Conservation (phyloP, 106 monocot species). For the Platanthera zijinensis region DNA sequence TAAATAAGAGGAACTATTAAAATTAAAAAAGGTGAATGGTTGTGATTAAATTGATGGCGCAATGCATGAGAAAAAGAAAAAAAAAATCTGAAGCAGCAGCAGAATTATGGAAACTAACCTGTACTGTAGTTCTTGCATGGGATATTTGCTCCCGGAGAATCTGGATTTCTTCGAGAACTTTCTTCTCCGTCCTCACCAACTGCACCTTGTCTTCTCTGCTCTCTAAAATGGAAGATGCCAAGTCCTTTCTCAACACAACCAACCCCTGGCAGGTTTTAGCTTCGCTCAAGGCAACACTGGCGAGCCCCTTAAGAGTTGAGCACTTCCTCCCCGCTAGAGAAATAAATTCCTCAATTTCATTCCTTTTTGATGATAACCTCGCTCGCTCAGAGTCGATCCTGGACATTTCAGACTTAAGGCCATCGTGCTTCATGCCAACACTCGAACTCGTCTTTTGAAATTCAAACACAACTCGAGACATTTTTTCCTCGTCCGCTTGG, state of each 20-base stretch:
- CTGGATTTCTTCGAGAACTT: conserved; percentile 58
- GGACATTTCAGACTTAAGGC: conserved; percentile 32
- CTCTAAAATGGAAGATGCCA: conserved; percentile 56
- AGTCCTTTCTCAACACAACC: conserved; percentile 40
- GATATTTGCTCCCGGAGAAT: conserved; percentile 53
- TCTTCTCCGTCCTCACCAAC: conserved; percentile 59
- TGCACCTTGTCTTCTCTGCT: conserved; percentile 58
- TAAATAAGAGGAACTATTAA: no score
- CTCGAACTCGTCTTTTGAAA: conserved; percentile 49
- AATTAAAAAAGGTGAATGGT: no score
- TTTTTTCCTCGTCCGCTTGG: conserved; percentile 54
- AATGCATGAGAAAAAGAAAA: no score
- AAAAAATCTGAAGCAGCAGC: no score
- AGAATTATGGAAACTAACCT: conserved; percentile 30
- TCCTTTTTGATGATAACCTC: conserved; percentile 38
- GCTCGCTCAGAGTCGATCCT: conserved; percentile 37
- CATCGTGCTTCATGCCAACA: conserved; percentile 40
- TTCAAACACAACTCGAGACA: conserved; percentile 42
- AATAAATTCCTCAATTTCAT: conserved; percentile 61
- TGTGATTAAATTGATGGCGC: no score
- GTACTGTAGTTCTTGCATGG: conserved; percentile 58
- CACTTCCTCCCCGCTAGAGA: conserved; percentile 36
- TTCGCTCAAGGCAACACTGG: conserved; percentile 47
- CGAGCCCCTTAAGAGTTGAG: conserved; percentile 47
- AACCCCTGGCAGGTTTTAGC: conserved; percentile 39